phyloP scores from a whole-genome alignment of 2,329 filamentous ascomycete species.

The Curvularia lunata region DNA sequence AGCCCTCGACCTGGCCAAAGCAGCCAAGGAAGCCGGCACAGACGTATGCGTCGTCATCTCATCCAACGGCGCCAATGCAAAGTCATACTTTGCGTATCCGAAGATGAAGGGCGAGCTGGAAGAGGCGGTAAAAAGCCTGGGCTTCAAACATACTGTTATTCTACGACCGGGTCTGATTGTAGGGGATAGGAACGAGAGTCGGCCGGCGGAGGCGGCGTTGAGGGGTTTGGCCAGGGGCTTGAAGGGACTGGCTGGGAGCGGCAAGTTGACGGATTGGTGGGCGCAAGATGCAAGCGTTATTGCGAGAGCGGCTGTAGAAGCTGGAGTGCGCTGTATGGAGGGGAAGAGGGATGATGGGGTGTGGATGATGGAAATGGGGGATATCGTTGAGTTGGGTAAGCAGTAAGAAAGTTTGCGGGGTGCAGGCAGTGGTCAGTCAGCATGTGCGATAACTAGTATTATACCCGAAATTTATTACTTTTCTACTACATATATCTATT shows the following conservation, averaged over 20 bases:
- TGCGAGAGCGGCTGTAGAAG: conserved; percentile 68
- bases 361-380: conserved; percentile 65
- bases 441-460: neutral
- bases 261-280: conserved; percentile 65
- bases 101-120: conserved; percentile 90
- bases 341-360: conserved; percentile 63
- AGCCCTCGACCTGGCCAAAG: conserved; percentile 77
- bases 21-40: conserved; percentile 74
- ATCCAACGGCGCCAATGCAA: conserved; percentile 59
- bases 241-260: conserved; percentile 33
- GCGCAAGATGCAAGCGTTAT: conserved; percentile 79
- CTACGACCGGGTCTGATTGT: conserved; percentile 76
- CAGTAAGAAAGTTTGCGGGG: neutral
- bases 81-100: conserved; percentile 59
- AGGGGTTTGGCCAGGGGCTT: conserved; percentile 59
- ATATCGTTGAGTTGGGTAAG: conserved; percentile 72
- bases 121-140: conserved; percentile 72
- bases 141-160: conserved; percentile 80
- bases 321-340: conserved; percentile 59
- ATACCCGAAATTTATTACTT: conserved; percentile 1
- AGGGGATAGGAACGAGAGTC: conserved; percentile 69
- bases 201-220: conserved; percentile 64
- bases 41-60: conserved; percentile 82
- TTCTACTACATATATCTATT: neutral
- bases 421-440: neutral